Evolutionary conservation across 148 eudicot genomes (phyloP).

Genomic region (Linanthus parryae): DNA sequence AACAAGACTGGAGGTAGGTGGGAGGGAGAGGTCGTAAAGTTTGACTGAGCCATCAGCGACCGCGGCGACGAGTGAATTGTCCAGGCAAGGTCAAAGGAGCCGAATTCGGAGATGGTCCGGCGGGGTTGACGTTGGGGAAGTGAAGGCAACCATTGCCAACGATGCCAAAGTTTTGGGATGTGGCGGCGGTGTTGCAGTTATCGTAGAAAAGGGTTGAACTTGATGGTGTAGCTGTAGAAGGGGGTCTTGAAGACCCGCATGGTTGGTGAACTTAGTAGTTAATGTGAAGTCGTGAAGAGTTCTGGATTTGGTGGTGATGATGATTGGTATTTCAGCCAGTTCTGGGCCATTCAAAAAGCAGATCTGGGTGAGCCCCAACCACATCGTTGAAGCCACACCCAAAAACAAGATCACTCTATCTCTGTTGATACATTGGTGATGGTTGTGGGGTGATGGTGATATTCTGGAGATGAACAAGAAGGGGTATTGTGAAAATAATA

Average conservation of each 20-base stretch:
- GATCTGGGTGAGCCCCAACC: too few relatives aligned
- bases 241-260: slow-evolving; percentile 87
- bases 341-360: too few relatives aligned
- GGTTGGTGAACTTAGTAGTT: too few relatives aligned
- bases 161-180: slow-evolving; percentile 95
- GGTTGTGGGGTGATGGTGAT: too few relatives aligned
- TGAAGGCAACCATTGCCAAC: slow-evolving; percentile 95
- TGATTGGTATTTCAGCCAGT: too few relatives aligned
- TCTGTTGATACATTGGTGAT: too few relatives aligned
- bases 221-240: slow-evolving; percentile 91
- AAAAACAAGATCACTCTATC: too few relatives aligned
- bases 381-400: too few relatives aligned
- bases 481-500: too few relatives aligned
- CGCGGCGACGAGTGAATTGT: slow-evolving; percentile 78
- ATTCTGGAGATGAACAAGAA: too few relatives aligned
- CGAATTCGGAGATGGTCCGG: slow-evolving; percentile 40
- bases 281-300: too few relatives aligned
- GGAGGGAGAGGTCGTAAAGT: slow-evolving; percentile 77
- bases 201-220: slow-evolving; percentile 95
- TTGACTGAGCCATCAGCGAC: slow-evolving; percentile 87
- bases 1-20: slow-evolving; percentile 60
- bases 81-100: slow-evolving; percentile 86
- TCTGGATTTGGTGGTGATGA: too few relatives aligned
- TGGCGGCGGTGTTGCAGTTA: slow-evolving; percentile 74
- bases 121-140: slow-evolving; percentile 60